Base-by-base conservation (phyloP, 2,329 filamentous ascomycete species). In the Penicillium sp. region DNA sequence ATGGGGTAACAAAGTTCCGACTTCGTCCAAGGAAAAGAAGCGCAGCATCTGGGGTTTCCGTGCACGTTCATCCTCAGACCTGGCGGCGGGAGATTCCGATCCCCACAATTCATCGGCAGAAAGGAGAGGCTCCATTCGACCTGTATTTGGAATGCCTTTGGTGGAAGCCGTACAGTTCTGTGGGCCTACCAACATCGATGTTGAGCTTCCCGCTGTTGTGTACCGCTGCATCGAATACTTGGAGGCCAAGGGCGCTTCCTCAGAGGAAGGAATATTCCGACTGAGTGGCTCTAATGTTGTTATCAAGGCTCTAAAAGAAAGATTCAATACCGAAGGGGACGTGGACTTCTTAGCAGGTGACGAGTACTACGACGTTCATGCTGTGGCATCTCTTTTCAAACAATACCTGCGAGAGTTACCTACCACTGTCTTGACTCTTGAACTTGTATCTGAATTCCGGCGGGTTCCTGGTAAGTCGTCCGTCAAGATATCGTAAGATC, bases 211-310 rank as follows among this genome's bases (percentile, higher is more conserved):
- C 1, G 90, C 93, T 6, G 94, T 99, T 2, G 90, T 97, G 8
- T 99, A 95, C 74, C 87, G 94, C 57, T 97, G 91, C 68, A 89
- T 99, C 60, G 90, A 97, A 71, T 99, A 96, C 71, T 81, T 99
- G 18, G 88, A 90, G 62, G 82, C 84, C 6, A 92, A 92, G 76
- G 85, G 89, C 60, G 94, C 92, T 11, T 81, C 88, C 48, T 81
- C 80, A 5, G 94, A 99, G 71, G 94, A 99, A 73, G 94, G 94
- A 45, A 96, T 99, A 43, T 99, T 99, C 80, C 86, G 94, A 52
- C 80, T 99, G 43, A 97, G 92, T 71, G 94, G 94, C n/a, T 97
- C 93, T 0, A 97, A 96, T 68, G 83, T 95, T 55, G 87, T 96
- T 50, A 96, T 99, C 74, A 96, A 93, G 73, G 85, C 85, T 57